A percentile compares a stretch with the other conserved stretches of the same genome.
These are phyloP conservation scores for Rhexocercosporidium sp. DNA, from an alignment of 2,329 filamentous ascomycete genomes.

Conservation along the genomic window DNA sequence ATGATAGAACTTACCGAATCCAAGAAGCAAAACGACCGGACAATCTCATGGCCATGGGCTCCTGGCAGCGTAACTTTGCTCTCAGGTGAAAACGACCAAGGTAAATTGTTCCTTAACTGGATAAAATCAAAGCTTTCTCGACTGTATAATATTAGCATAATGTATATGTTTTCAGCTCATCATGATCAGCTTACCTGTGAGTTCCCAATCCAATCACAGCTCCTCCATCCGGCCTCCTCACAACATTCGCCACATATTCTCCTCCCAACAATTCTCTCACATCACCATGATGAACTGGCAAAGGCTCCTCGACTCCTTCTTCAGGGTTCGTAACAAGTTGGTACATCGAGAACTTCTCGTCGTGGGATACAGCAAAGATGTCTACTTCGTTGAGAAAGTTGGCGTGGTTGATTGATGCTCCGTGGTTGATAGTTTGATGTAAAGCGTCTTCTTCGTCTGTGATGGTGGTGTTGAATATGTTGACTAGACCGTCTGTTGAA, in stretches of 20 bases:
- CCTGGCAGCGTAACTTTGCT: slow-evolving; percentile 64
- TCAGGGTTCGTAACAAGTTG: slow-evolving; percentile 68
- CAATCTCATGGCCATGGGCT: slow-evolving; percentile 67
- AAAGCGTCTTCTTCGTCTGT: slow-evolving; percentile 79
- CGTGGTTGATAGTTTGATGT: slow-evolving; percentile 79
- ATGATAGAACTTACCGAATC: slow-evolving; percentile 52
- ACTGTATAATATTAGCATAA: slow-evolving; percentile 44
- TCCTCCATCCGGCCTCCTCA: slow-evolving; percentile 63
- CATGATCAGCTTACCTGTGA: slow-evolving; percentile 61
- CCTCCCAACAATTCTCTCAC: slow-evolving; percentile 68
- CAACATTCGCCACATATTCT: slow-evolving; percentile 75
- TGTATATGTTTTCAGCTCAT: slow-evolving; percentile 1
- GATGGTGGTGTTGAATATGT: slow-evolving; percentile 74
- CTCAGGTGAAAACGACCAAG: slow-evolving; percentile 60
- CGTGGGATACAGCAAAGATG: slow-evolving; percentile 76
- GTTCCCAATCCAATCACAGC: slow-evolving; percentile 69
- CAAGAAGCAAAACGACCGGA: slow-evolving; percentile 67
- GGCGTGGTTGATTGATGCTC: slow-evolving; percentile 74
- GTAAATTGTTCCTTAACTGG: slow-evolving; percentile 58
- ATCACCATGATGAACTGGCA: slow-evolving; percentile 68
- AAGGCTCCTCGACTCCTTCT: slow-evolving; percentile 56
- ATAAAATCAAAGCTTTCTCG: slow-evolving; percentile 64
- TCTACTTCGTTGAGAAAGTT: slow-evolving; percentile 70
- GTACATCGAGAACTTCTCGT: slow-evolving; percentile 79
- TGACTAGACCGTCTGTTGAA: slow-evolving; percentile 80